These are phyloP conservation scores for Boletus albobrunnescens DNA, from an alignment of 1,284 basidiomycete genomes.

Conservation along the genomic window DNA sequence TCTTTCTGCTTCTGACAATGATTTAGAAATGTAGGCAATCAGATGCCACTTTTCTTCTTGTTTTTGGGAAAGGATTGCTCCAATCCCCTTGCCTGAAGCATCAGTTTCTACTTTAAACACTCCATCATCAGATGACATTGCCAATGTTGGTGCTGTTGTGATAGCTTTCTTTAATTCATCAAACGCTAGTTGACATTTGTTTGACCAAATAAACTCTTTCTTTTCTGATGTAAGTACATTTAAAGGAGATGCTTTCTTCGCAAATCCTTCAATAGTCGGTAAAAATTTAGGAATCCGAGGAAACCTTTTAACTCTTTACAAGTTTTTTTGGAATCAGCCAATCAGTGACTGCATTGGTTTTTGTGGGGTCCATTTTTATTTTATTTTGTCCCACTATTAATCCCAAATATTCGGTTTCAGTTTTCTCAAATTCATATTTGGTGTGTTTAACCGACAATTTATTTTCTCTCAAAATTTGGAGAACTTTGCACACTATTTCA, in stretches of 20 bases:
- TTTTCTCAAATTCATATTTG: neutral
- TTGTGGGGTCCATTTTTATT: neutral
- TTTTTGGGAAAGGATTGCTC: neutral
- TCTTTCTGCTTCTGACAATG: neutral
- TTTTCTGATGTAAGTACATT: neutral
- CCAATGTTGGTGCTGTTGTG: neutral
- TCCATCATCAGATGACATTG: neutral
- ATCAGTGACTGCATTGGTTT: neutral
- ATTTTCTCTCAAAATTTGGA: neutral
- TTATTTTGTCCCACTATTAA: neutral
- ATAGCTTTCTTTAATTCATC: neutral
- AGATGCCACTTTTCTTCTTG: neutral
- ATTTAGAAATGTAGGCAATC: neutral
- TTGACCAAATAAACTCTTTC: neutral
- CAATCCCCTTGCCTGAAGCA: neutral
- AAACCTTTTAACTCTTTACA: no score
- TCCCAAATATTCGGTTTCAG: neutral
- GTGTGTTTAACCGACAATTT: neutral
- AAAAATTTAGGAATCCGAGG: neutral
- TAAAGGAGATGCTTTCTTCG: no score
- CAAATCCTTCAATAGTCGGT: neutral
- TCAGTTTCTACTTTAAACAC: neutral
- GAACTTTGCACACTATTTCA: rapidly evolving
- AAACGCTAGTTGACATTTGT: neutral
- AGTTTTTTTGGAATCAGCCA: neutral